Conservation (phyloP, 495 filamentous ascomycete genomes). For the Aeminium ludgeri region DNA sequence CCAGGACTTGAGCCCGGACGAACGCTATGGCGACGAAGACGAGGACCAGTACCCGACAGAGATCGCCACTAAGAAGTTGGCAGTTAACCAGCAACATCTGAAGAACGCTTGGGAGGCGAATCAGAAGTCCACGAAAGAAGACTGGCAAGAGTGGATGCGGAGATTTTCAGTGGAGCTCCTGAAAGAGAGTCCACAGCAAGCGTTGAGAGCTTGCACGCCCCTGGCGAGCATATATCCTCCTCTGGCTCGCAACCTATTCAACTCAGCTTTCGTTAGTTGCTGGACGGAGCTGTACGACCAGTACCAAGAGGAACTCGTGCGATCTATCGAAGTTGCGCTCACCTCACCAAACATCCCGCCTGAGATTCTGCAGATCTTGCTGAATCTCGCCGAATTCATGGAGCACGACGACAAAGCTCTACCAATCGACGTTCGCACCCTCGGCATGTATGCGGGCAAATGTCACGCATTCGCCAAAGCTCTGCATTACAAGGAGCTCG, state of each 20-base stretch:
- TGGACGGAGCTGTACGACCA: constrained; percentile 96
- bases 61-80: constrained; percentile 78
- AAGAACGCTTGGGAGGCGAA: constrained; percentile 95
- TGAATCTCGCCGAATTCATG: constrained; percentile 98
- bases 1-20: constrained; percentile 81
- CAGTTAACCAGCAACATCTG: constrained; percentile 90
- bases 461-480: constrained; percentile 98
- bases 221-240: constrained; percentile 82
- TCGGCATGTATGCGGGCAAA: constrained; percentile 82
- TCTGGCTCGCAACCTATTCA: constrained; percentile 85
- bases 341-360: constrained; percentile 85
- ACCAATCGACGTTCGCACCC: constrained; percentile 84
- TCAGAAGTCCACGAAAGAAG: constrained; percentile 86
- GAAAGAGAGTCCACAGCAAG: constrained; percentile 89
- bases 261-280: constrained; percentile 94
- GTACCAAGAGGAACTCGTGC: constrained; percentile 86
- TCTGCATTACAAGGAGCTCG: constrained; percentile 94
- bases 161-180: constrained; percentile 89
- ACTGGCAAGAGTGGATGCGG: constrained; percentile 98
- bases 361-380: constrained; percentile 80
- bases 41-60: constrained; percentile 70
- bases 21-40: constrained; percentile 57
- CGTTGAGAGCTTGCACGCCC: constrained; percentile 78
- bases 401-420: constrained; percentile 97
- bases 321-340: constrained; percentile 87